Evolutionary conservation across 2,329 filamentous ascomycete species (phyloP).

Genomic region (Teratosphaeria destructans): DNA sequence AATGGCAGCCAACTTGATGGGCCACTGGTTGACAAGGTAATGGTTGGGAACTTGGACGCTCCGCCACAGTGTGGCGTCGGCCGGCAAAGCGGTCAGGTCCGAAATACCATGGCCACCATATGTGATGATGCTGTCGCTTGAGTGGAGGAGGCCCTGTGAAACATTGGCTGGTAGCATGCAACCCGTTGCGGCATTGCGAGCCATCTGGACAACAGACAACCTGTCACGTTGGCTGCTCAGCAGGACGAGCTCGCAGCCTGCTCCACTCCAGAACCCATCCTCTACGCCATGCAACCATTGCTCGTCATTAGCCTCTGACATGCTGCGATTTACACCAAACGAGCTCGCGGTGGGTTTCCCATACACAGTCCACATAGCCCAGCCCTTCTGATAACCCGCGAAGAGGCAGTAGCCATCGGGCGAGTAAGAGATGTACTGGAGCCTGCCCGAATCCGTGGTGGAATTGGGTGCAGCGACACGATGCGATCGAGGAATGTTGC

Average conservation of each 20-base stretch:
- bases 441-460: slow-evolving; percentile 52
- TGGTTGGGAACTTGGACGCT: slow-evolving; percentile 72
- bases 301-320: slow-evolving; percentile 61
- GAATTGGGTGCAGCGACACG: slow-evolving; percentile 62
- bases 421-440: slow-evolving; percentile 74
- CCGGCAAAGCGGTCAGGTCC: slow-evolving; percentile 82
- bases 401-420: slow-evolving; percentile 95
- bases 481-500: slow-evolving; percentile 84
- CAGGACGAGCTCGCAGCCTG: slow-evolving; percentile 76
- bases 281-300: slow-evolving; percentile 72
- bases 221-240: slow-evolving; percentile 57
- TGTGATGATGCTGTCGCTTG: slow-evolving; percentile 76
- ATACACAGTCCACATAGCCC: slow-evolving; percentile 96
- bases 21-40: slow-evolving; percentile 89
- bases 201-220: slow-evolving; percentile 83
- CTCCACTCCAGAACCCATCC: slow-evolving; percentile 76
- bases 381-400: slow-evolving; percentile 82
- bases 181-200: slow-evolving; percentile 81
- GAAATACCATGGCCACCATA: slow-evolving; percentile 89
- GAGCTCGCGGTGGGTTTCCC: slow-evolving; percentile 80
- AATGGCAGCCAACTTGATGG: slow-evolving; percentile 74
- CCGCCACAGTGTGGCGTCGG: slow-evolving; percentile 91
- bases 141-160: slow-evolving; percentile 79
- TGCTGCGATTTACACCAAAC: slow-evolving; percentile 58
- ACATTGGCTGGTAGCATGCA: slow-evolving; percentile 89